Base-by-base conservation (phyloP, 495 filamentous ascomycete genomes). In the Talaromyces liani region DNA sequence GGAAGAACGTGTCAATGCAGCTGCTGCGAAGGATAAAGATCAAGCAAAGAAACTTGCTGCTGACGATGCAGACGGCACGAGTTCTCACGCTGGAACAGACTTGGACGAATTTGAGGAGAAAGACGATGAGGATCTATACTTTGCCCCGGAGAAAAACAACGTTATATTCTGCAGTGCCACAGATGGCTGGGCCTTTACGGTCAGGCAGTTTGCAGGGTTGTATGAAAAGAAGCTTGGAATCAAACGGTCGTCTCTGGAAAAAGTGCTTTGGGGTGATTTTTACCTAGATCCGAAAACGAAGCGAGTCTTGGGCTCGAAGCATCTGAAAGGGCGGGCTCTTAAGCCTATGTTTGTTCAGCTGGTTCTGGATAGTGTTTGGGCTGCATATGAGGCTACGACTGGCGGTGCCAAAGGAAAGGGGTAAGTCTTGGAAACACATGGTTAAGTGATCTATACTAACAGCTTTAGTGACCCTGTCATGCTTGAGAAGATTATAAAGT, bases 281-380 rank as follows among this genome's bases (percentile, higher is more conserved):
- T 98, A 97, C 73, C 78, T 99, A 25, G 94, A 99, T 67, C 92
- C 94, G 2, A 99, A 98, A 77, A 96, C 93, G 3, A 99, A 94
- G 73, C 86, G 94, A 68, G 90, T 99, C 5, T 78, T 99, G 4
- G 89, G 87, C 1, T 84, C 87, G 55, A 98, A 96, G 77, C 95
- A 98, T 79, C 81, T 99, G 41, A 98, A 95, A 70, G 94, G 94
- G 14, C 79, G 94, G 18, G 80, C 85, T 33, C 75, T 99, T 61
- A 99, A 97, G 73, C 94, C 95, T 1, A 93, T 98, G 86, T 99
- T 99, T 75, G 94, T 98, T 31, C 93, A 98, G 71, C 78, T 99
- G 59, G 95, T 99, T 6, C 82, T 99, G 63, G 93, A 97, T 55
- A 95, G 91, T 64, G 89, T 99, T 47, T 99, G 94, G 94, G 93